Evolutionary conservation across 106 monocot species (phyloP), one percentile per base, ranked within the genome.

Genomic region (Chionographis japonica): DNA sequence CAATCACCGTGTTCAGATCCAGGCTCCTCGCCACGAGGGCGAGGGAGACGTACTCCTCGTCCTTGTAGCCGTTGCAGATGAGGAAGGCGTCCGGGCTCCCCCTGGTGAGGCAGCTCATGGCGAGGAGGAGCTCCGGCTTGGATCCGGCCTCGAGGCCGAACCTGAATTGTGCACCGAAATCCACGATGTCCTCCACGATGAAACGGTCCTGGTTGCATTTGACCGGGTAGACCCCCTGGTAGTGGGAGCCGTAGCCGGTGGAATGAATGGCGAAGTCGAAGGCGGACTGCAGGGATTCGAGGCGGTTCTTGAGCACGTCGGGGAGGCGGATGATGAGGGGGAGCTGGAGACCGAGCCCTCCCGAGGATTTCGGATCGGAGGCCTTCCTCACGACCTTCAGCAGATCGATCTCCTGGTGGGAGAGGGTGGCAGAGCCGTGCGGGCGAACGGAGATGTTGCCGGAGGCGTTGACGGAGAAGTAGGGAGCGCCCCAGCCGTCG

Each of bases 111-210:
- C 87, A 83, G 78, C 82, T 84, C 86, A 98, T 98, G 18, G 92
- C 97, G 39, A 98, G 87, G 46, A 98, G 89, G 18, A 98, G 85
- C 76, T 98, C 97, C 5, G 97, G 89, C 67, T 98, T 98, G 12
- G 97, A 98, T 14, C 97, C 97, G 17, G 92, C 97, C 72, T 98
- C 97, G 11, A 98, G 89, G 41, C 97, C 97, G 81, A 89, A 98
- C 2, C 80, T 68, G 85, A 78, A 92, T 6, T 82, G 69, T 4
- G 69, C 49, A 13, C 97, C 97, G 46, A 90, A 92, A 39, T 85
- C 84, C 2, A 98, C 81, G 43, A 98, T 66, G 71, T 98, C 97
- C 67, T 92, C 92, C 4, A 98, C 92, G 43, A 98, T 77, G 79
- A 68, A 85, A 0, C 89, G 77, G 57, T 98, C 89, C 76, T 98